These are phyloP conservation scores for Cystobasidiopsis lactophilus DNA, from an alignment of 768 basidiomycete species.

Conservation along the genomic window DNA sequence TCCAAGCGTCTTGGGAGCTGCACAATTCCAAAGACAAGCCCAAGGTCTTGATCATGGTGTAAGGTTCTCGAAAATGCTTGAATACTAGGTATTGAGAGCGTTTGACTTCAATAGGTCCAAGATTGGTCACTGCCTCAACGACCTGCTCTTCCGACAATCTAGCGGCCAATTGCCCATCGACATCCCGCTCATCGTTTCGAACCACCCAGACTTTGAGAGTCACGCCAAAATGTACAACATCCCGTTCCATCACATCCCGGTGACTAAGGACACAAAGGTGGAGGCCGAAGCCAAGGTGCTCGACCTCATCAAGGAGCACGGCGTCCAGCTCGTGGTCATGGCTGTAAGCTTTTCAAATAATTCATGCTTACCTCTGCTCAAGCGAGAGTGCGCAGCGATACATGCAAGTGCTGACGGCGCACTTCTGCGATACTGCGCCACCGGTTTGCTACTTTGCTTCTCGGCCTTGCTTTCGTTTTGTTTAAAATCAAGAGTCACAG, in stretches of 20 bases:
- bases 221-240: background rate
- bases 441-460: no score
- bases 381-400: no score
- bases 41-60: background rate
- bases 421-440: no score
- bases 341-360: background rate
- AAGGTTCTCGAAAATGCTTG: no score
- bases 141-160: background rate
- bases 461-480: no score
- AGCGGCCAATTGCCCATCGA: background rate
- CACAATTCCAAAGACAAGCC: constrained; percentile 1
- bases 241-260: constrained; percentile 1
- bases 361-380: background rate
- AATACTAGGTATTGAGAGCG: no score
- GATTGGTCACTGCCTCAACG: constrained; percentile 3
- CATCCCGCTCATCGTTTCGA: background rate
- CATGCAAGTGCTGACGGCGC: no score
- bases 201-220: background rate
- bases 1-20: background rate
- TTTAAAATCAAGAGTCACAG: no score
- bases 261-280: background rate
- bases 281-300: background rate
- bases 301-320: background rate
- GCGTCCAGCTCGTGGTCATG: background rate
- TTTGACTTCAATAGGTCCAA: background rate